Conservation (phyloP, 257 asterid genomes). For the Ballota nigra region DNA sequence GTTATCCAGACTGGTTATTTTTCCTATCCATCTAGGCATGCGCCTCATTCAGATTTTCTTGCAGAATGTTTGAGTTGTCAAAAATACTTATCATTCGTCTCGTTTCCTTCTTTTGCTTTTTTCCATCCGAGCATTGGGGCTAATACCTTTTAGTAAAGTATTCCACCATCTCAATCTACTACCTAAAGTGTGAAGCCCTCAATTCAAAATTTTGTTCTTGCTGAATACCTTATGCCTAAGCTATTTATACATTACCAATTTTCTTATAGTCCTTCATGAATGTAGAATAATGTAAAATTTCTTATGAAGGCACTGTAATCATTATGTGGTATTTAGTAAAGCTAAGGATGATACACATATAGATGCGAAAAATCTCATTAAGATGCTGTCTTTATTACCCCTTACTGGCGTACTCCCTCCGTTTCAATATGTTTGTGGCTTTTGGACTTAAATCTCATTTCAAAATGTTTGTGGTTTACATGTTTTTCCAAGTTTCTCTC, state of each 20-base stretch:
- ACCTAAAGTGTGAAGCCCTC: background rate
- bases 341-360: background rate
- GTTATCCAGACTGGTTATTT: background rate
- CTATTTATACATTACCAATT: background rate
- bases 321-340: background rate
- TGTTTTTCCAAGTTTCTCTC: too few species aligned
- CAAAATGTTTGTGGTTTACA: too few species aligned
- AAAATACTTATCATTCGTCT: background rate
- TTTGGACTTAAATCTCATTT: too few species aligned
- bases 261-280: constrained; percentile 1
- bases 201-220: background rate
- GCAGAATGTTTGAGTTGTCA: background rate
- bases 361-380: background rate
- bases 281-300: background rate
- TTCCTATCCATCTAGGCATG: background rate
- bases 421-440: too few species aligned
- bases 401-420: too few species aligned
- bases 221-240: background rate
- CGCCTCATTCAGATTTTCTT: background rate
- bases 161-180: background rate
- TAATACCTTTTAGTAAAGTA: background rate
- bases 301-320: background rate
- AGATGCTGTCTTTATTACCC: background rate
- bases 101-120: background rate
- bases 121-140: background rate